phyloP scores from a whole-genome alignment of 2,329 filamentous ascomycete genomes.

The Apiospora sp. region DNA sequence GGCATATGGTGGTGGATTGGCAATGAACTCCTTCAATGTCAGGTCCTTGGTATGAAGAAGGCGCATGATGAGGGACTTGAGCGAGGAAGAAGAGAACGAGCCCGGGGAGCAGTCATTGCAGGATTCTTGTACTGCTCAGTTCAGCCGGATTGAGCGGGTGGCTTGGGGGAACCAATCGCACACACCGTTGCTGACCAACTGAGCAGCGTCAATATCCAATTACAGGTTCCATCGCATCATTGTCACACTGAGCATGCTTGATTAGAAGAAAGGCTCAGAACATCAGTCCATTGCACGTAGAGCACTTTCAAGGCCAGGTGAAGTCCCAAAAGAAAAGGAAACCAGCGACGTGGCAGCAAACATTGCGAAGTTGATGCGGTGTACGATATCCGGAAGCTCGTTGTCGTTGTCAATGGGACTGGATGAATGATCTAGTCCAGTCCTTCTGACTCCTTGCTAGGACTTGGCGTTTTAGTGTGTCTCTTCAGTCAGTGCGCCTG shows the following conservation, averaged over 20 bases:
- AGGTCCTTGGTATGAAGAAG: constrained; percentile 1
- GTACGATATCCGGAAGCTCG: neutral
- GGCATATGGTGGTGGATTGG: neutral
- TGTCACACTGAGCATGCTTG: neutral
- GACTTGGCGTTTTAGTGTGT: constrained; percentile 6
- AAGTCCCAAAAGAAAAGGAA: neutral
- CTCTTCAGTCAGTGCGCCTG: neutral
- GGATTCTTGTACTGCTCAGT: neutral
- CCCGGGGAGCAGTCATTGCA: neutral
- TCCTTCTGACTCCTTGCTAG: neutral
- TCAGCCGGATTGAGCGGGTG: neutral
- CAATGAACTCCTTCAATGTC: neutral
- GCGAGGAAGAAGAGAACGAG: neutral
- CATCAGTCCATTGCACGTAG: neutral
- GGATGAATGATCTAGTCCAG: neutral
- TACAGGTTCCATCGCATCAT: too few relatives aligned
- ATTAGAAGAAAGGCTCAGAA: neutral
- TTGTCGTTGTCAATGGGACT: neutral
- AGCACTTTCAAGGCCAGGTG: neutral
- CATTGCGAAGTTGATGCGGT: neutral
- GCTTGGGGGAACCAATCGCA: neutral
- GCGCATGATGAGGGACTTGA: neutral
- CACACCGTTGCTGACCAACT: neutral
- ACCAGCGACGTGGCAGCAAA: neutral
- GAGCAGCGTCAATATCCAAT: neutral